Conservation (phyloP, 2,329 filamentous ascomycete genomes). For the Claviceps sorghi region DNA sequence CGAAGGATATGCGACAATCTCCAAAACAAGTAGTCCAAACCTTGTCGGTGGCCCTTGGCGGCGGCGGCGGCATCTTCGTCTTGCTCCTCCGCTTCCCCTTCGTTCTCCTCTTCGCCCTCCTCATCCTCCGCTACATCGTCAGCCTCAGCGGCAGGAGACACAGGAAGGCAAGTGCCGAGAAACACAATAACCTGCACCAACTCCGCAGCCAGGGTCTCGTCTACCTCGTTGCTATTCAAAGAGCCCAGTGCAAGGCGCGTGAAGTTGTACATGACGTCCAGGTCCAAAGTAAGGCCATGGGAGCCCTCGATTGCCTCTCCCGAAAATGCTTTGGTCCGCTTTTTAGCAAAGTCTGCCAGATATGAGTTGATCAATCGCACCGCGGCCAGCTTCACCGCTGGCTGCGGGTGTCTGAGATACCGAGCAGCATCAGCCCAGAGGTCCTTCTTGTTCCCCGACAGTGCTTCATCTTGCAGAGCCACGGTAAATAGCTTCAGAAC, state of each 20-base stretch:
- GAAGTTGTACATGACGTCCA: slow-evolving; percentile 47
- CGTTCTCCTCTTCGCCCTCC: background rate
- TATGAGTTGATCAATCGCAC: slow-evolving; percentile 63
- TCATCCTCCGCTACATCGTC: slow-evolving; percentile 27
- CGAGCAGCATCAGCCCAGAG: slow-evolving; percentile 58
- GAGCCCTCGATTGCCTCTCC: slow-evolving; percentile 52
- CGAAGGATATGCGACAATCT: slow-evolving; percentile 68
- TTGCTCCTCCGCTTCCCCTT: slow-evolving; percentile 29
- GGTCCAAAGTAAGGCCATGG: slow-evolving; percentile 52
- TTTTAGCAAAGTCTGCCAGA: slow-evolving; percentile 62
- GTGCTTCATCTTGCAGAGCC: slow-evolving; percentile 46
- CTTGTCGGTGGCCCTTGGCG: slow-evolving; percentile 16
- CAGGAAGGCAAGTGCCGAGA: slow-evolving; percentile 46
- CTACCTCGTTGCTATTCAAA: slow-evolving; percentile 48
- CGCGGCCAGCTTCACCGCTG: slow-evolving; percentile 62
- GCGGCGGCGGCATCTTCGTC: slow-evolving; percentile 19
- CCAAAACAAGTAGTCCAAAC: slow-evolving; percentile 61
- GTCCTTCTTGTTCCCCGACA: slow-evolving; percentile 43
- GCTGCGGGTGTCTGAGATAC: slow-evolving; percentile 57
- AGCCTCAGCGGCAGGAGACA: slow-evolving; percentile 24
- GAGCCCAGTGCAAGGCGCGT: slow-evolving; percentile 35
- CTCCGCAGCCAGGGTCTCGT: slow-evolving; percentile 64
- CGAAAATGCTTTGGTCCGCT: slow-evolving; percentile 30
- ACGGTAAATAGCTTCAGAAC: slow-evolving; percentile 54
- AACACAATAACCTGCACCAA: slow-evolving; percentile 72